A percentile compares a stretch with the other conserved stretches of the same genome.
Evolutionary conservation across 768 basidiomycete species (phyloP).

Genomic region (Amylocystis lapponica): DNA sequence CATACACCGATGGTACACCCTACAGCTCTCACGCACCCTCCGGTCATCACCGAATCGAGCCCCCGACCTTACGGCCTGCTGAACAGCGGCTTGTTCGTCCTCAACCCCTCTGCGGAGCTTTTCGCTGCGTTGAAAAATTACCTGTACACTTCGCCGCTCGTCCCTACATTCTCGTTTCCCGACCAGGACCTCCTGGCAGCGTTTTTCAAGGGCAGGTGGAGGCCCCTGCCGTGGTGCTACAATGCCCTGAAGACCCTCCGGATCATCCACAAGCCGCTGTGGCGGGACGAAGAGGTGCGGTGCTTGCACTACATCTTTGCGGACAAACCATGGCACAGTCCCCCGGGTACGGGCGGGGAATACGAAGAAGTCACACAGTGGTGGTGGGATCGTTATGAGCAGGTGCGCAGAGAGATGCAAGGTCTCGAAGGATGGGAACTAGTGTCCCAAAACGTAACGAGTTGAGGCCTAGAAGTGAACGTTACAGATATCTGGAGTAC

Average conservation of each 20-base stretch:
- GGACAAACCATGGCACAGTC: constrained; percentile 81
- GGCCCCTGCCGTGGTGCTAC: constrained; percentile 77
- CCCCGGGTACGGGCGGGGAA: constrained; percentile 35
- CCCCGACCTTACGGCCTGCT: constrained; percentile 79
- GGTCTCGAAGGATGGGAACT: constrained; percentile 47
- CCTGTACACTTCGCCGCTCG: constrained; percentile 49
- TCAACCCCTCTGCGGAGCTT: constrained; percentile 63
- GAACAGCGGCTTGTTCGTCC: constrained; percentile 86
- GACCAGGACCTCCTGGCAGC: constrained; percentile 90
- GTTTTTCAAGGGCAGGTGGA: constrained; percentile 75
- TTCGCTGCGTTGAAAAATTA: constrained; percentile 49
- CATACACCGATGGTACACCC: constrained; percentile 52
- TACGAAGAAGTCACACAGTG: constrained; percentile 55
- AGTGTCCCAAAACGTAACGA: constrained; percentile 48
- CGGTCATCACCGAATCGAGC: constrained; percentile 32
- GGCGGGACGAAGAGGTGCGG: constrained; percentile 82
- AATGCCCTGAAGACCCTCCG: constrained; percentile 91
- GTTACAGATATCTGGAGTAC: too few relatives aligned
- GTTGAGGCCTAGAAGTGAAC: too few relatives aligned
- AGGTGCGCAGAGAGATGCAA: constrained; percentile 37
- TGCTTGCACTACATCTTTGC: constrained; percentile 84
- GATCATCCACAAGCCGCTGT: constrained; percentile 62
- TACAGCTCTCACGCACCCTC: constrained; percentile 41
- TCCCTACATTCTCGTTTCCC: constrained; percentile 63
- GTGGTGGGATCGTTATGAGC: constrained; percentile 74